Base-by-base conservation (phyloP, 768 basidiomycete genomes). In the Artomyces pyxidatus region DNA sequence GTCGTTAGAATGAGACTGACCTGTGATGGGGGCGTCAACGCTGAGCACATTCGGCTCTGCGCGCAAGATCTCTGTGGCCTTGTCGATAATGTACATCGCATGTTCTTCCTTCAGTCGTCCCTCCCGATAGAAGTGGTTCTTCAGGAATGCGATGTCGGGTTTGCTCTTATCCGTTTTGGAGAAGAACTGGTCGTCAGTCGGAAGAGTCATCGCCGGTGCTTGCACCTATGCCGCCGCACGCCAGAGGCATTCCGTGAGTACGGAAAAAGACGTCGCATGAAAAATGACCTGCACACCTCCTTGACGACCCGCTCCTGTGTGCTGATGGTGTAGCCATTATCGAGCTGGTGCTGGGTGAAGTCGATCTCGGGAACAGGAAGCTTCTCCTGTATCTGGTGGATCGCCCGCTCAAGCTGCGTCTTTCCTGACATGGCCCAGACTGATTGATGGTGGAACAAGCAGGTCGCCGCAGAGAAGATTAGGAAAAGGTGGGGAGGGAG, bases 111-210 rank as follows among this genome's bases (percentile, higher is more conserved):
- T 93, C 57, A 98, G 58, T 44, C 94, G 74, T 0, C 95, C 95
- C 65, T 97, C 95, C 29, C 96, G 80, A 67, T 98, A 98, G 64
- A 99, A 97, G 69, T 99, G 96, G 61, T 97, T 98, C 74, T 98
- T 99, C 54, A 99, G 76, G 67, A 92, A 98, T 25, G 89, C 93
- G 57, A 98, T 75, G 66, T 97, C 90, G 9, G 95, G 95, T 66
- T 95, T 97, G 25, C 83, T 77, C 38, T 78, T 83, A 71, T 97
- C 95, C 58, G 81, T 76, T 46, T 68, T 68, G 50, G 87, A 84
- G 70, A 85, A 97, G 78, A 98, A 99, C 65, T 98, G 91, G 58
- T 88, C 88, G 57, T 88, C 81, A 2, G 94, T 93, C 1, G 96
- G 96, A 51, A 85, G 78, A 58, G 71, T 73, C 83, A 95, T 94